Percentiles rank a stretch among this genome's conserved stretches.
Evolutionary conservation across 495 filamentous ascomycete species (phyloP).

Genomic region (Neurospora sp.): DNA sequence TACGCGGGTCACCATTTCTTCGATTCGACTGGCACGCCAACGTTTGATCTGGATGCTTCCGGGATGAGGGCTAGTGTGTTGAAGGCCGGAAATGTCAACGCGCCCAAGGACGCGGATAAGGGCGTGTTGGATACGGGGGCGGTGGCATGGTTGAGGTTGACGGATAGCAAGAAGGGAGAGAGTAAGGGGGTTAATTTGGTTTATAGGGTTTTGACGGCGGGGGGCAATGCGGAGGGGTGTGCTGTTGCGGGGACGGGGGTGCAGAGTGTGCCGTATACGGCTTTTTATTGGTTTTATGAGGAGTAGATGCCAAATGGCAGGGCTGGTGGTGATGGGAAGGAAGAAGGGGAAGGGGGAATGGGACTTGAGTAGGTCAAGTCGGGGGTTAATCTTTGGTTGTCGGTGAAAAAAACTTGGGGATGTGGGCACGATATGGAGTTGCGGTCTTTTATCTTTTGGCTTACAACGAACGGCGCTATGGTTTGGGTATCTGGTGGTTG

Average conservation of each 20-base stretch:
- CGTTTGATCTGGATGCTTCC: constrained; percentile 43
- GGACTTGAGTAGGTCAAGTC: neutral
- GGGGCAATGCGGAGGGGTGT: constrained; percentile 45
- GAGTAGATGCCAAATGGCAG: no score
- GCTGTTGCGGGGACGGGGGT: constrained; percentile 29
- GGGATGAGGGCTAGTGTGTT: constrained; percentile 29
- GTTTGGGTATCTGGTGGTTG: neutral
- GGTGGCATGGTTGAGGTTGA: constrained; percentile 57
- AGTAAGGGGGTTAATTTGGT: constrained; percentile 43
- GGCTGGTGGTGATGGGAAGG: no score
- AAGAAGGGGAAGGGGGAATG: neutral
- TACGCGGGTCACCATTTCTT: constrained; percentile 61
- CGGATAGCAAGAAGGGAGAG: constrained; percentile 29
- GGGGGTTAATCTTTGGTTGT: neutral
- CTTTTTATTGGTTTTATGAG: constrained; percentile 64
- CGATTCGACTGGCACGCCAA: constrained; percentile 37
- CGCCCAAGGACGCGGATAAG: constrained; percentile 38
- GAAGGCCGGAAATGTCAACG: constrained; percentile 39
- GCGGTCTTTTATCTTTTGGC: neutral
- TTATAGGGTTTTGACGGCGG: constrained; percentile 59
- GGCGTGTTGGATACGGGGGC: constrained; percentile 38
- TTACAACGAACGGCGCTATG: neutral
- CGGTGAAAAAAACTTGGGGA: no score
- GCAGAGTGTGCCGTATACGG: constrained; percentile 51
- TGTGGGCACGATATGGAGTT: neutral